Evolutionary conservation across 2,329 filamentous ascomycete genomes (phyloP).

Genomic region (Rhynchosporium secalis): DNA sequence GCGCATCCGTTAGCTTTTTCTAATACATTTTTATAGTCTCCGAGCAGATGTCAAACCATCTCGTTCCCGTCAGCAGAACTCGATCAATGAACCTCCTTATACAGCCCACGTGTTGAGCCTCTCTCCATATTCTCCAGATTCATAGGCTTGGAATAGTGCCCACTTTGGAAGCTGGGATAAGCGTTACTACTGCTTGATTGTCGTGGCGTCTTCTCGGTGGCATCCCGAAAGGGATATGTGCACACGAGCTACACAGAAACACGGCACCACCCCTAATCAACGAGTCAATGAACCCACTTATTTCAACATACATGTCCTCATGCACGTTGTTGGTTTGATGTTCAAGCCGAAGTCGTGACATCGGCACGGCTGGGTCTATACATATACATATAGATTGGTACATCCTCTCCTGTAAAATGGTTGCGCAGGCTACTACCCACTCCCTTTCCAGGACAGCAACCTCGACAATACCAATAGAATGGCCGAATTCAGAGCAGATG

Average conservation of each 20-base stretch:
- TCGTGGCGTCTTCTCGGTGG: not conserved
- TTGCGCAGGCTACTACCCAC: not conserved
- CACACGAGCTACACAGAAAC: constrained; percentile 9
- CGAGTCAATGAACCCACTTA: not conserved
- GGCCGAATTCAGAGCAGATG: constrained; percentile 7
- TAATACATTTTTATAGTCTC: not conserved
- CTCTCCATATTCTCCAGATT: not conserved
- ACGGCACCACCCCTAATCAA: constrained; percentile 1
- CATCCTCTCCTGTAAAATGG: constrained; percentile 3
- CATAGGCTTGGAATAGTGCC: constrained; percentile 6
- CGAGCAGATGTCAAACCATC: not conserved
- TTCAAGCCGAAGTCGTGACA: not conserved
- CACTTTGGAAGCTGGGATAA: constrained; percentile 4
- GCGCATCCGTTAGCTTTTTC: constrained; percentile 5
- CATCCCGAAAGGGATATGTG: not conserved
- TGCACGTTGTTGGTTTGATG: not conserved
- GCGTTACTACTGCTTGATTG: not conserved
- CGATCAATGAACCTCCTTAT: constrained; percentile 4
- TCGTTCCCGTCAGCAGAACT: not conserved
- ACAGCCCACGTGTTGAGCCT: constrained; percentile 6
- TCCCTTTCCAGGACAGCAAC: not conserved
- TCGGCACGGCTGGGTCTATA: not conserved
- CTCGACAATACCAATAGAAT: constrained; percentile 1
- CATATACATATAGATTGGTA: constrained; percentile 9
- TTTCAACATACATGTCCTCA: not conserved